Evolutionary conservation across 805 yeast species (phyloP).

Genomic region (Yamadazyma akitaensis): DNA sequence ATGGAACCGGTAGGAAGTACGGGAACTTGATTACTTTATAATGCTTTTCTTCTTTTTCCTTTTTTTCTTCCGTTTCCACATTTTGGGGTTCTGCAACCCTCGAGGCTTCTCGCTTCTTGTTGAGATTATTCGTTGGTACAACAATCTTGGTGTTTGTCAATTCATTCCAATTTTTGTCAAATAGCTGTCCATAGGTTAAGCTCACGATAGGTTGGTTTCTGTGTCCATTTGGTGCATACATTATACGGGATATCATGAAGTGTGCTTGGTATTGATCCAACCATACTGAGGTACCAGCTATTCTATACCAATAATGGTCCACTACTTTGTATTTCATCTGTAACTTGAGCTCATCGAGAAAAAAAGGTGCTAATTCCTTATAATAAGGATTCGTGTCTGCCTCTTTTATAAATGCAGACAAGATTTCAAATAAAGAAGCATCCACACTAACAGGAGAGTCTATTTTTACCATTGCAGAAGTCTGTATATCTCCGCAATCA

Average conservation of each 20-base stretch:
- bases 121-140: conserved; percentile 17
- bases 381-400: conserved; percentile 19
- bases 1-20: conserved; percentile 29
- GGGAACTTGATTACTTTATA: conserved; percentile 22
- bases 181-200: conserved; percentile 43
- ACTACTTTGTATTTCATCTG: conserved; percentile 21
- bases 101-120: not conserved
- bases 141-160: conserved; percentile 23
- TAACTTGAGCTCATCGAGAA: conserved; percentile 21
- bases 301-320: conserved; percentile 41
- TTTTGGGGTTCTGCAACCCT: not conserved
- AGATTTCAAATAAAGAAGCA: conserved; percentile 12
- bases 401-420: conserved; percentile 12
- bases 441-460: conserved; percentile 15
- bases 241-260: conserved; percentile 44
- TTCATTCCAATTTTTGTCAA: conserved; percentile 47
- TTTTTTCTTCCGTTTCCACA: conserved; percentile 6
- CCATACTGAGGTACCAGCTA: conserved; percentile 54
- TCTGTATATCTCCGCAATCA: conserved; percentile 9
- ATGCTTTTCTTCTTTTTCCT: conserved; percentile 8
- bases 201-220: conserved; percentile 38
- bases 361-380: conserved; percentile 26
- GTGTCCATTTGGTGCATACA: conserved; percentile 30
- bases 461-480: conserved; percentile 10
- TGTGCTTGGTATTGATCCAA: conserved; percentile 49